A percentile compares a stretch with the other conserved stretches of the same genome.
These are phyloP conservation scores for Blastobotrys indianensis DNA, from an alignment of 1,139 yeast species.

Conservation along the genomic window DNA sequence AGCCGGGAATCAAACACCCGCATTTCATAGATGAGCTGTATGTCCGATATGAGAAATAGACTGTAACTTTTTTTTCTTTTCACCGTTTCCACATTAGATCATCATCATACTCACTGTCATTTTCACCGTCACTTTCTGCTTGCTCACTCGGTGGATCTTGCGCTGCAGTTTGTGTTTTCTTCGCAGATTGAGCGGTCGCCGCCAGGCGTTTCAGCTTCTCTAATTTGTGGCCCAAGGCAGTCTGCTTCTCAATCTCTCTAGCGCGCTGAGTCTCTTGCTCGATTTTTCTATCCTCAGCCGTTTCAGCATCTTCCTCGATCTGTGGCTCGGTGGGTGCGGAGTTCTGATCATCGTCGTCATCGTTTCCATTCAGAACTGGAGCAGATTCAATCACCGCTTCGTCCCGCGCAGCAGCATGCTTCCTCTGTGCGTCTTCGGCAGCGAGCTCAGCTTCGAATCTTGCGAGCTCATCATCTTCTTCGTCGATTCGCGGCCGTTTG, in stretches of 20 bases:
- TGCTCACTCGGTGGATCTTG: background rate
- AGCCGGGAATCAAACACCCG: conserved; percentile 73
- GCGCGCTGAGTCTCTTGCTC: too few species aligned
- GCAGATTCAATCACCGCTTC: conserved; percentile 4
- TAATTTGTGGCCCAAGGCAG: background rate
- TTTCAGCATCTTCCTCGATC: too few species aligned
- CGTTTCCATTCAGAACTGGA: background rate
- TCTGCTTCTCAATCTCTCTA: background rate
- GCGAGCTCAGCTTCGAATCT: conserved; percentile 2
- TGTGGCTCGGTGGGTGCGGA: too few species aligned
- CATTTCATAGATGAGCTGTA: conserved; percentile 72
- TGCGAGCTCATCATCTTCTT: conserved; percentile 3
- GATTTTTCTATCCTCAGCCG: too few species aligned
- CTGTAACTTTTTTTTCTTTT: background rate
- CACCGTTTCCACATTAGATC: conserved; percentile 15
- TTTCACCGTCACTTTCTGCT: conserved; percentile 5
- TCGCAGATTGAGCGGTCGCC: conserved; percentile 9
- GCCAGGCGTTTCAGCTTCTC: conserved; percentile 6
- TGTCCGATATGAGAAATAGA: conserved; percentile 44
- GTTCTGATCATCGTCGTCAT: too few species aligned
- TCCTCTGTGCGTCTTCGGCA: background rate
- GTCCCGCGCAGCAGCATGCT: background rate
- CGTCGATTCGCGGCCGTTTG: too few species aligned
- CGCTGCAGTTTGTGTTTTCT: conserved; percentile 3
- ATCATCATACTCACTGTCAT: conserved; percentile 13